Percentiles rank a stretch among this genome's conserved stretches.
Evolutionary conservation across 129 eudicot genomes (phyloP).

Genomic region (Escallonia rubra): DNA sequence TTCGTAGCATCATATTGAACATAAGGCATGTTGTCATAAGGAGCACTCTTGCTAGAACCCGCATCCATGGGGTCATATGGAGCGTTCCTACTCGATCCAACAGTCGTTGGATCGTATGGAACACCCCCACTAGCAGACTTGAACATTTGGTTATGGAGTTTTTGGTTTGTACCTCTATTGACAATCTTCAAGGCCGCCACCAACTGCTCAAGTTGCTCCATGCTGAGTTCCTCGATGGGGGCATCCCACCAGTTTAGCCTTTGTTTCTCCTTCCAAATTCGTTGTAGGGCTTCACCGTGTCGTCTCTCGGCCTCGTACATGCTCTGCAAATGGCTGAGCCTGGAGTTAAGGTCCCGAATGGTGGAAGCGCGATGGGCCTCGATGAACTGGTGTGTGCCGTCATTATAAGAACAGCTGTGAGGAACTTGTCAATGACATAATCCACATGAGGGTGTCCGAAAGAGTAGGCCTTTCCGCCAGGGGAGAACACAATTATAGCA

Average conservation of each 20-base stretch:
- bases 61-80: background rate
- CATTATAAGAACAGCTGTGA: too few species aligned
- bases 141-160: background rate
- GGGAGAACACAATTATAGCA: constrained; percentile 26
- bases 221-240: constrained; percentile 7
- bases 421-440: constrained; percentile 5
- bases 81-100: background rate
- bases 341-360: constrained; percentile 9
- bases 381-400: background rate
- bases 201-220: constrained; percentile 11
- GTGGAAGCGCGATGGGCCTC: constrained; percentile 18
- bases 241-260: constrained; percentile 18
- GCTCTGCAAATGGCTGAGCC: constrained; percentile 8
- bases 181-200: constrained; percentile 7
- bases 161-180: background rate
- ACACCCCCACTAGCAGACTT: background rate
- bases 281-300: constrained; percentile 6
- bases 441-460: constrained; percentile 38
- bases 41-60: background rate
- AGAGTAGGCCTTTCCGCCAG: constrained; percentile 19
- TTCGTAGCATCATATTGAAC: too few species aligned
- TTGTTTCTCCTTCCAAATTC: background rate
- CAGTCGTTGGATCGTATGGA: background rate
- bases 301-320: constrained; percentile 11
- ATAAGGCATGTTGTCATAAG: too few species aligned